Evolutionary conservation across 495 filamentous ascomycete genomes (phyloP).

Genomic region (Aspergillus sclerotioniger): DNA sequence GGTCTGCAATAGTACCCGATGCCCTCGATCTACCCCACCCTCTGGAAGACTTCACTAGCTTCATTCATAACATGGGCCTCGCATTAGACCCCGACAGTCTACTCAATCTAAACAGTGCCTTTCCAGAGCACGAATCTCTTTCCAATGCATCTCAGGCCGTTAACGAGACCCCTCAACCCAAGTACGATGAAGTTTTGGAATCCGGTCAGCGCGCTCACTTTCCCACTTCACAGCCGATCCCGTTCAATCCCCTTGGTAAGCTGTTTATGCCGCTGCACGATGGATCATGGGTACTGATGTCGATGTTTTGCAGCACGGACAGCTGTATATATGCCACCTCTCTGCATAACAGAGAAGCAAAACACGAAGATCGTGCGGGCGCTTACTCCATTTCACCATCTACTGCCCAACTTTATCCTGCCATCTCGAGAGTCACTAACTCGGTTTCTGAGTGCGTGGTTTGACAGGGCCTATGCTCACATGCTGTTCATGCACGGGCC

Average conservation of each 20-base stretch:
- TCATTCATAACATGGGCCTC: constrained; percentile 20
- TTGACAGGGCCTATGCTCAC: constrained; percentile 24
- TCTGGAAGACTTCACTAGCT: constrained; percentile 18
- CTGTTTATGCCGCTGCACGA: neutral
- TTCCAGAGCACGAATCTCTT: too few relatives aligned
- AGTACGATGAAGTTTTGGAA: too few relatives aligned
- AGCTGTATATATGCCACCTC: constrained; percentile 9
- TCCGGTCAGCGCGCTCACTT: too few relatives aligned
- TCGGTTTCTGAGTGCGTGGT: constrained; percentile 22
- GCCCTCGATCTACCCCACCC: neutral
- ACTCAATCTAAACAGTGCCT: constrained; percentile 2
- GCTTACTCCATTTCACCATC: neutral
- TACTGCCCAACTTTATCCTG: neutral
- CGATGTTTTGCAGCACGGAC: neutral
- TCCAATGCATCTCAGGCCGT: too few relatives aligned
- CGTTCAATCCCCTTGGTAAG: neutral
- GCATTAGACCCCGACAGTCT: constrained; percentile 9
- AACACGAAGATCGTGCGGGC: constrained; percentile 8
- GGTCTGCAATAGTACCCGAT: too few relatives aligned
- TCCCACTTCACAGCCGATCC: too few relatives aligned
- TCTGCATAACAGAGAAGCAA: constrained; percentile 18
- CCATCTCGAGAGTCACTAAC: constrained; percentile 20
- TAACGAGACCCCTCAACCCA: too few relatives aligned
- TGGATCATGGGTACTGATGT: neutral
- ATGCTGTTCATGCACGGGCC: constrained; percentile 29